phyloP scores from a whole-genome alignment of 164 flowering plant genomes.

The Magnolia officinalis region DNA sequence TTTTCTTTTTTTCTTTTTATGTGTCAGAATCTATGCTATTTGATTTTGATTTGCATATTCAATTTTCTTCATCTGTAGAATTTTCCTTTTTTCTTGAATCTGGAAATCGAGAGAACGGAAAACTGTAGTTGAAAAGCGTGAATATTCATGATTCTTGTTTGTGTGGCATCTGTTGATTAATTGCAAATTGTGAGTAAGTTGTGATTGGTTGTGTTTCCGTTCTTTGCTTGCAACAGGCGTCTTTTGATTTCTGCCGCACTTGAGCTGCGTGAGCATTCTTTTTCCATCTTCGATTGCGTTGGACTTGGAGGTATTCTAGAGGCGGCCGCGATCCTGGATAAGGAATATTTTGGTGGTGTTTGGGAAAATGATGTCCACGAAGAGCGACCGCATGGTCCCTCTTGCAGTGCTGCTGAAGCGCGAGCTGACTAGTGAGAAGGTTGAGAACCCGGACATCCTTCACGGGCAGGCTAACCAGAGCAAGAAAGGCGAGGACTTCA shows the following conservation, averaged over 20 bases:
- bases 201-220: not conserved
- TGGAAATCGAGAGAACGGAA: not conserved
- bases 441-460: conserved; percentile 69
- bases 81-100: not conserved
- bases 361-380: conserved; percentile 46
- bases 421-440: conserved; percentile 77
- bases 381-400: conserved; percentile 74
- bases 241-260: not conserved
- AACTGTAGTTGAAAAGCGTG: not conserved
- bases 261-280: not conserved
- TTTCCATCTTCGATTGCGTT: not conserved
- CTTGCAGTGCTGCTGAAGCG: conserved; percentile 78
- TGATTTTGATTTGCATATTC: not conserved
- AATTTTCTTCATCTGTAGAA: not conserved
- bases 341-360: not conserved
- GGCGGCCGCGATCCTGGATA: not conserved
- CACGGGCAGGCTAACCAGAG: conserved; percentile 88
- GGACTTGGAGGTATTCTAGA: not conserved
- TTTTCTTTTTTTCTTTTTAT: too few species aligned
- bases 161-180: not conserved
- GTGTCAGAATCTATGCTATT: too few species aligned
- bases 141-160: not conserved
- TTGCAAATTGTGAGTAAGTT: not conserved
- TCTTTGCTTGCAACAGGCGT: not conserved
- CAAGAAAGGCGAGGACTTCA: conserved; percentile 97